phyloP scores from a whole-genome alignment of 129 eudicot genomes.

The sunflower (Helianthus annuus) region HanXRQr2.0-SUNRISE NC_035449.2:136921765-136922264 shows the following conservation, averaged over 20 bases:
- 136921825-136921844: no score
- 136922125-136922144: slow-evolving; percentile 78
- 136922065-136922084: slow-evolving; percentile 94
- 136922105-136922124: slow-evolving; percentile 70
- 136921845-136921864: no score
- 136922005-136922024: neutral
- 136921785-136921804: no score
- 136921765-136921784: no score
- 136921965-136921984: slow-evolving; percentile 43
- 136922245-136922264: neutral
- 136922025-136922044: neutral
- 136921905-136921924: neutral
- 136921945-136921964: slow-evolving; percentile 83
- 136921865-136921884: no score
- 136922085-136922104: slow-evolving; percentile 89
- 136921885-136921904: no score
- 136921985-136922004: slow-evolving; percentile 1
- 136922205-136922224: slow-evolving; percentile 11
- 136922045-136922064: slow-evolving; percentile 58
- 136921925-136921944: slow-evolving; percentile 75
- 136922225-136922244: neutral
- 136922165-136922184: slow-evolving; percentile 11
- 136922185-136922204: neutral
- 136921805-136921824: no score
- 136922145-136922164: slow-evolving; percentile 15